A percentile compares a stretch with the other conserved stretches of the same genome.
Conservation (phyloP, 2,329 filamentous ascomycete genomes). For the Pestalotiopsis sp. region DNA sequence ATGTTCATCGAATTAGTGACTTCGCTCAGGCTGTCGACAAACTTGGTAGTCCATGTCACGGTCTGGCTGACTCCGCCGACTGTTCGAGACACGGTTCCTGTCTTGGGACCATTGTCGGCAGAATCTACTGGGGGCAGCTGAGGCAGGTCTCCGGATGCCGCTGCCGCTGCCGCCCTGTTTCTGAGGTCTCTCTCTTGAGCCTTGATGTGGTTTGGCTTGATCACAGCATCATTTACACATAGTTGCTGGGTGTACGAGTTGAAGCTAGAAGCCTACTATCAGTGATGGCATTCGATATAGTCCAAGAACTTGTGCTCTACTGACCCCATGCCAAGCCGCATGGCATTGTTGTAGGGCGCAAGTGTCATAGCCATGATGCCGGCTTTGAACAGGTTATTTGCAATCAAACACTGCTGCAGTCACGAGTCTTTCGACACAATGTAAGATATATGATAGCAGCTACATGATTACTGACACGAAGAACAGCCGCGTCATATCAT, state of each 20-base stretch:
- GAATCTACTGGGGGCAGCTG: not conserved
- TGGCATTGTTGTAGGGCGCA: constrained; percentile 5
- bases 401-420: not conserved
- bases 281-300: not conserved
- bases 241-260: constrained; percentile 2
- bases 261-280: not conserved
- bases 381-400: not conserved
- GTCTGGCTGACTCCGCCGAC: not conserved
- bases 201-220: not conserved
- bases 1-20: constrained; percentile 4
- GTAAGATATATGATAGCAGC: not conserved
- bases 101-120: not conserved
- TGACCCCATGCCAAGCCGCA: constrained; percentile 4
- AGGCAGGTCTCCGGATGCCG: not conserved
- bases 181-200: not conserved
- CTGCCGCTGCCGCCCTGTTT: not conserved
- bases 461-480: not conserved
- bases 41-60: constrained; percentile 1
- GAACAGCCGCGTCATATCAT: no score
- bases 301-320: not conserved
- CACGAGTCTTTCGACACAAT: not conserved
- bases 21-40: not conserved
- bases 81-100: not conserved
- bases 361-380: constrained; percentile 1
- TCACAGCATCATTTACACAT: constrained; percentile 1